These are phyloP conservation scores for Microdochium nivale DNA, from an alignment of 2,329 filamentous ascomycete genomes.

Conservation along the genomic window DNA sequence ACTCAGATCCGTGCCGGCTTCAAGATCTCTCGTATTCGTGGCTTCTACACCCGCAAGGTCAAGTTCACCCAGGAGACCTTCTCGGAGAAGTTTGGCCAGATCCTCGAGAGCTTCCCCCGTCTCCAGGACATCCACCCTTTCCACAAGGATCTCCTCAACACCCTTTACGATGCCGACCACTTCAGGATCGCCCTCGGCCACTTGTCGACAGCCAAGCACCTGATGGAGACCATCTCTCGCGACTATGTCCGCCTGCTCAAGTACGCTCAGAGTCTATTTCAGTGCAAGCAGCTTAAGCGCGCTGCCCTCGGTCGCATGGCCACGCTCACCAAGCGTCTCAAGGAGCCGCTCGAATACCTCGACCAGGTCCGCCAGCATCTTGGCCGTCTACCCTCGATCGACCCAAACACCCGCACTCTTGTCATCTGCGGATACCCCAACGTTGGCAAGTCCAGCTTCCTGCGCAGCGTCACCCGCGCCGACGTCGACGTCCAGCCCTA, in stretches of 20 bases:
- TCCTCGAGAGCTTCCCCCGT: slow-evolving; percentile 87
- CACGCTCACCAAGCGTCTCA: slow-evolving; percentile 88
- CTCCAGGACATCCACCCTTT: slow-evolving; percentile 94
- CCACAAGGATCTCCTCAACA: slow-evolving; percentile 81
- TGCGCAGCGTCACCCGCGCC: slow-evolving; percentile 83
- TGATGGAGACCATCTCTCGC: slow-evolving; percentile 91
- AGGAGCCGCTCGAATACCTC: slow-evolving; percentile 89
- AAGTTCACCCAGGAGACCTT: slow-evolving; percentile 98
- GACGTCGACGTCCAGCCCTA: slow-evolving; percentile 98
- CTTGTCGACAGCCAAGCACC: slow-evolving; percentile 87
- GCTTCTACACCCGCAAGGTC: slow-evolving; percentile 94
- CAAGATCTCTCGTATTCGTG: slow-evolving; percentile 86
- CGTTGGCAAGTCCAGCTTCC: slow-evolving; percentile 92
- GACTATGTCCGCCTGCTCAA: slow-evolving; percentile 95
- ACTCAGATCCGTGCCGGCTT: slow-evolving; percentile 95
- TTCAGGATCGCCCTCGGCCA: slow-evolving; percentile 96
- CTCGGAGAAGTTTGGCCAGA: slow-evolving; percentile 82
- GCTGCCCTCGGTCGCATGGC: slow-evolving; percentile 97
- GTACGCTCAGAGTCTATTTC: slow-evolving; percentile 94
- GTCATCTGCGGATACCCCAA: slow-evolving; percentile 98
- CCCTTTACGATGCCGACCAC: slow-evolving; percentile 95
- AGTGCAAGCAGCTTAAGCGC: slow-evolving; percentile 98
- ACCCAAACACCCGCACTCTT: slow-evolving; percentile 92
- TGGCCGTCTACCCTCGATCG: slow-evolving; percentile 94
- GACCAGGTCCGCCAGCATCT: slow-evolving; percentile 96